Base-by-base conservation (phyloP, 2,329 filamentous ascomycete species). In the Trichoderma polysporum region DNA sequence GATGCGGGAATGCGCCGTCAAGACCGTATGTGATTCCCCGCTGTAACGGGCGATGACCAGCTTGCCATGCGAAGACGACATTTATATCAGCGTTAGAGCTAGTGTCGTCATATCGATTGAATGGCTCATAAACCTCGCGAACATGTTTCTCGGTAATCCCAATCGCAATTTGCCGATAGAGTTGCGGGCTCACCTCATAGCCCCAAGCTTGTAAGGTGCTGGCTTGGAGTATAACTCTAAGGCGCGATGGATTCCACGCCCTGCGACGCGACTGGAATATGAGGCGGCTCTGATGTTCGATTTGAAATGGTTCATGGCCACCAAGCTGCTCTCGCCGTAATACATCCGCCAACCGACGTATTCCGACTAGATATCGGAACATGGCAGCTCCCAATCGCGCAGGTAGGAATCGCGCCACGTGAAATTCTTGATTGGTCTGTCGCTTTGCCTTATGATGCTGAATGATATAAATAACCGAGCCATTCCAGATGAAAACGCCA, bases 11-110 rank as follows among this genome's bases (percentile, higher is more conserved):
- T 10, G 68, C 68, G n/a, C 67, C 68, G 33, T 69, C 66, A 33
- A 69, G 69, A 3, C 68, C 69, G 57, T 70, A 70, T n/a, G 68
- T 70, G 22, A 41, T 56, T 8, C 31, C 60, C 15, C 68, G 66
- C 33, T 70, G 68, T 4, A 67, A 35, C 9, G 69, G 69, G 10
- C 68, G 64, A 60, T 70, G 68, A 4, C 69, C 66, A 31, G 66
- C 68, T 39, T 67, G 66, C 69, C 69, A 70, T 13, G 69, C 69
- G 45, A 70, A 69, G 2, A 49, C 64, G 12, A 67, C 61, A 17
- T 53, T 62, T 15, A 37, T 37, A 29, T 62, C n/a, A 7, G 67
- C 67, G 3, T 64, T 29, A 2, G 27, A 47, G 50, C 17, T 67
- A 22, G 19, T 9, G 31, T 70, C 64, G 37, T 70, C 67, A 33